Percentiles rank a stretch among this genome's conserved stretches.
Conservation (phyloP, 257 asterid species). For the Primulina eburnea region DNA sequence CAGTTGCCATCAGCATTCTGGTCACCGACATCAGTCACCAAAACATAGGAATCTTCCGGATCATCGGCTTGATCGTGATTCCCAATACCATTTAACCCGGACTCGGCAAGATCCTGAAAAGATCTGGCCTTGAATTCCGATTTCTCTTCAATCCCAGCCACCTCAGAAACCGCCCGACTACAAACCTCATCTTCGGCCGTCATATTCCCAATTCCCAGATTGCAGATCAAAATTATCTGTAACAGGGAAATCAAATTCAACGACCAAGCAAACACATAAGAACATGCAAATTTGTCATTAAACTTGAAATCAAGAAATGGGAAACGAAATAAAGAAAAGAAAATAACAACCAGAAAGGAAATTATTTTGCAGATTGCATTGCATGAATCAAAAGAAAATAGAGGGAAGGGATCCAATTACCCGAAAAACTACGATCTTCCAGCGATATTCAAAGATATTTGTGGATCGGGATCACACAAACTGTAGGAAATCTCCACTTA, state of each 20-base stretch:
- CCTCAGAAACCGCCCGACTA: conserved; percentile 27
- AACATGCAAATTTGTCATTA: conserved; percentile 18
- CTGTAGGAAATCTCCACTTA: background rate
- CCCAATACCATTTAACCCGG: conserved; percentile 35
- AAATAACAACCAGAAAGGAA: too few species aligned
- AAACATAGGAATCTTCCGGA: conserved; percentile 52
- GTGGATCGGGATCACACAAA: background rate
- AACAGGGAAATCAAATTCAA: conserved; percentile 18
- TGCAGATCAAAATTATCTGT: conserved; percentile 24
- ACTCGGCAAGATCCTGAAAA: conserved; percentile 34
- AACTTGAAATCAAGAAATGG: conserved; percentile 12
- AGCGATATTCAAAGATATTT: background rate
- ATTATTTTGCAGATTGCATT: background rate
- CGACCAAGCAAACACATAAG: conserved; percentile 2
- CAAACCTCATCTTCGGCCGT: conserved; percentile 43
- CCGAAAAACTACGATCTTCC: background rate
- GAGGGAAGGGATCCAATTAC: background rate
- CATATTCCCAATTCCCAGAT: conserved; percentile 26
- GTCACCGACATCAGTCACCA: conserved; percentile 37
- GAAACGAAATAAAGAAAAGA: background rate
- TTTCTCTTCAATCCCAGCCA: conserved; percentile 28
- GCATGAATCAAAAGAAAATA: background rate
- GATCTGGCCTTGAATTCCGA: conserved; percentile 36
- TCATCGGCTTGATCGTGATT: conserved; percentile 28
- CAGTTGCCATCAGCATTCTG: conserved; percentile 26